Conservation (phyloP, 2,329 filamentous ascomycete genomes). For the Trichoderma aggressivum region DNA sequence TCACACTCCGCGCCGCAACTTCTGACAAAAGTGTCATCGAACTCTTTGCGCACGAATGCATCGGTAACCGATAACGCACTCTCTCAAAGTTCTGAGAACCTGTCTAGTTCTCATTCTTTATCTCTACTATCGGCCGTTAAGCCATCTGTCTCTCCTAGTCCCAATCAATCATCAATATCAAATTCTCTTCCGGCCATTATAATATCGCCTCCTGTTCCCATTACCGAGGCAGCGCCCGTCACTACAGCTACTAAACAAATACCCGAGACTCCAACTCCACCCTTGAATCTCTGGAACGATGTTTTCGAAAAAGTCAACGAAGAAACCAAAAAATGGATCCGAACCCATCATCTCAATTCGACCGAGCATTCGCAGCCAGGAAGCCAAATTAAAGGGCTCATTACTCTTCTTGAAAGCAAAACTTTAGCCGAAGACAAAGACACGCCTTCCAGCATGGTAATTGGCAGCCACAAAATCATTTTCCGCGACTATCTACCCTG, state of each 20-base stretch:
- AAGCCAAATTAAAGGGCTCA: neutral
- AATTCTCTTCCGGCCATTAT: neutral
- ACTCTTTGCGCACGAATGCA: neutral
- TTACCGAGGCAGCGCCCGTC: neutral
- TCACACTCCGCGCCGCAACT: neutral
- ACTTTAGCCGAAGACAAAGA: neutral
- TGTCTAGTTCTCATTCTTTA: neutral
- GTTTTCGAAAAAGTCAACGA: neutral
- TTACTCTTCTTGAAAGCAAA: neutral
- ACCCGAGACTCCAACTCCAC: neutral
- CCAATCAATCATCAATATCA: neutral
- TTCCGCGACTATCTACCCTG: constrained; percentile 5
- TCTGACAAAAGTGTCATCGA: neutral
- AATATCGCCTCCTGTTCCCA: neutral
- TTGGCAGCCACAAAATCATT: neutral
- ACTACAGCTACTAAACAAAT: neutral
- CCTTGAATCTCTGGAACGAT: neutral
- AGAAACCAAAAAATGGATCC: constrained; percentile 9
- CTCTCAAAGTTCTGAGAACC: neutral
- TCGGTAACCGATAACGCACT: neutral
- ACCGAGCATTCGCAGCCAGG: neutral
- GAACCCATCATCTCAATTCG: neutral
- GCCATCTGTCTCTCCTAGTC: neutral
- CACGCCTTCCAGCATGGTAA: neutral
- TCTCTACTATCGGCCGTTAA: neutral